Base-by-base conservation (phyloP, 2,329 filamentous ascomycete genomes). In the Fusarium cyanostomum region DNA sequence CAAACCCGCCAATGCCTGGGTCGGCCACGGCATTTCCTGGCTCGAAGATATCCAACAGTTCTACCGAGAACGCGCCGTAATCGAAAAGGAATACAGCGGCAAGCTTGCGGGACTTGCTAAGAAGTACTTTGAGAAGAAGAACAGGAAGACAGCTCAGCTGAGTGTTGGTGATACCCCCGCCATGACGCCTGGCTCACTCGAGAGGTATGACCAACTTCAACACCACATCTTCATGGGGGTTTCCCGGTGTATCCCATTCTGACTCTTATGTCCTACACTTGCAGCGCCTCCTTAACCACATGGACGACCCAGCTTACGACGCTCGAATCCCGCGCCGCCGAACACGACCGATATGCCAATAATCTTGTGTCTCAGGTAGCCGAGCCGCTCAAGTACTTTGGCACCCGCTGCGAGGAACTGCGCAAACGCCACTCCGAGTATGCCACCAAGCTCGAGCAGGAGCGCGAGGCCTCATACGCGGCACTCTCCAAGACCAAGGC, bases 121-220 rank as follows among this genome's bases (percentile, higher is more conserved):
- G 82, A 97, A 95, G 77, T 98, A 97, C 81, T 95, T 92, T 74
- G 96, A 99, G 73, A 96, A 96, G 82, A 99, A 98, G 82, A 88
- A 92, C 42, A 93, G 89, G 78, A 97, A 95, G 80, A 90, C 90
- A 38, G 90, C 92, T 68, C 89, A 84, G 71, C 78, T 99, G 70
- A 97, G 94, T 74, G 95, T 98, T 50, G 95, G 95, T 72, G 95
- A 99, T 72, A 95, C 89, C 21, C 95, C 95, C 33, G 87, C 88
- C 56, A 90, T 98, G 84, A 98, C 95, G 3, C 95, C 95, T 1
- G 95, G 96, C 3, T 98, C 94, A 30, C 86, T 99, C 50, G 95
- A 99, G 78, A 96, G 88, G 89, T 90, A 78, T 52, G 33, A 11
- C 15, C n/a, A 52, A 18, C 5, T 34, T 16, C 10, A 26, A 37